A percentile compares a stretch with the other conserved stretches of the same genome.
Conservation (phyloP, 306 rosid genomes). For the Elaeagnus macrophylla region DNA sequence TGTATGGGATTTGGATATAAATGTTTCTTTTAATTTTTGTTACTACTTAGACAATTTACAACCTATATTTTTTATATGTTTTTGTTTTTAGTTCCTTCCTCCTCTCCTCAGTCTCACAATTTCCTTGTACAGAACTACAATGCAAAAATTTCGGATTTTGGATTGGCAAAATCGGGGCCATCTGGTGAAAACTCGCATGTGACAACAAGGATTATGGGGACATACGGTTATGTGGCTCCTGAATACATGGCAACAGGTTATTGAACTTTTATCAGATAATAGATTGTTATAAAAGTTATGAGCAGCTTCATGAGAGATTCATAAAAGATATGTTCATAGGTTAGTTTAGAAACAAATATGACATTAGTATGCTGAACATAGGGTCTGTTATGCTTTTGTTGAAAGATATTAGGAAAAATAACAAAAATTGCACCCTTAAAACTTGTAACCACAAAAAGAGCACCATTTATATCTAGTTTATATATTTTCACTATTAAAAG, state of each 20-base stretch:
- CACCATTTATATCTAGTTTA: too few species aligned
- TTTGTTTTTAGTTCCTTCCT: background rate
- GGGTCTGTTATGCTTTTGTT: too few species aligned
- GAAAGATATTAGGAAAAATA: too few species aligned
- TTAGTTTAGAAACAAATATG: too few species aligned
- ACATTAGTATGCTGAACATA: too few species aligned
- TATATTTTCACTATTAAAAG: too few species aligned
- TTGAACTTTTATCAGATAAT: background rate
- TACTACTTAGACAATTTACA: background rate
- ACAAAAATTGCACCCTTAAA: too few species aligned
- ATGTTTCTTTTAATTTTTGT: too few species aligned
- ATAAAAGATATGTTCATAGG: too few species aligned
- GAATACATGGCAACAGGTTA: constrained; percentile 83
- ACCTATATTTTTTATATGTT: background rate
- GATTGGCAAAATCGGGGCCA: constrained; percentile 83
- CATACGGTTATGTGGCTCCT: constrained; percentile 81
- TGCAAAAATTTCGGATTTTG: constrained; percentile 82
- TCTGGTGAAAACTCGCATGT: constrained; percentile 66
- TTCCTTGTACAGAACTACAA: constrained; percentile 46
- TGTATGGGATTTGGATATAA: too few species aligned
- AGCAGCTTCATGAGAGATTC: background rate
- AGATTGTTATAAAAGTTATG: background rate
- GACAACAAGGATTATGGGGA: constrained; percentile 79
- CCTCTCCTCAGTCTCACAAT: too few species aligned
- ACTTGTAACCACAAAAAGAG: too few species aligned